Conservation (phyloP, 345 rosid genomes). For the Garcia nutans region DNA sequence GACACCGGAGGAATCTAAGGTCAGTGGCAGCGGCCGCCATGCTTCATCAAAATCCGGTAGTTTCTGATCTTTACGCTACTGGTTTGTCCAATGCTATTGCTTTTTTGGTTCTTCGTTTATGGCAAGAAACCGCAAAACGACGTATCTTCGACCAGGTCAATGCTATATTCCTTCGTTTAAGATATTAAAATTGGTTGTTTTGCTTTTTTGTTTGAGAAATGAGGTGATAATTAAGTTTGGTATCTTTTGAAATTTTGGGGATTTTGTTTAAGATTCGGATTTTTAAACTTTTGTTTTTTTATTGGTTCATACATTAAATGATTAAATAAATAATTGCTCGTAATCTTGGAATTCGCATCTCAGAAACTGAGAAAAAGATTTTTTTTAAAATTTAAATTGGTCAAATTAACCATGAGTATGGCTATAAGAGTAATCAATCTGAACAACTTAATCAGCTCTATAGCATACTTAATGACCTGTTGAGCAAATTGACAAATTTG, state of each 20-base stretch:
- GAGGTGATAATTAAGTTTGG: too few relatives aligned
- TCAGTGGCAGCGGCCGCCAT: constrained; percentile 31
- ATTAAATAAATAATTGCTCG: too few relatives aligned
- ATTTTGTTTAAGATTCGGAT: too few relatives aligned
- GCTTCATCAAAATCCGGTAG: constrained; percentile 46
- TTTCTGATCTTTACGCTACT: constrained; percentile 58
- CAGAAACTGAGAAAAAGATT: too few relatives aligned
- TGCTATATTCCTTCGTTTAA: neutral
- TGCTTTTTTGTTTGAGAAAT: neutral
- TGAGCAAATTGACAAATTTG: too few relatives aligned
- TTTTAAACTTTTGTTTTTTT: too few relatives aligned
- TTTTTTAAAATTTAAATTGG: too few relatives aligned
- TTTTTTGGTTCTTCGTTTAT: constrained; percentile 45
- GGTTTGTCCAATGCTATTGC: constrained; percentile 42
- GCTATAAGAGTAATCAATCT: neutral
- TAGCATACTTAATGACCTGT: too few relatives aligned
- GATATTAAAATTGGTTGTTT: neutral
- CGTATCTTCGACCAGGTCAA: constrained; percentile 60
- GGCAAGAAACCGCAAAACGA: constrained; percentile 69
- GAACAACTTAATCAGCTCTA: too few relatives aligned
- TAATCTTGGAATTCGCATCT: too few relatives aligned
- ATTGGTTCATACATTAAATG: too few relatives aligned
- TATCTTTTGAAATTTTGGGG: too few relatives aligned
- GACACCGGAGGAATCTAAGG: constrained; percentile 17
- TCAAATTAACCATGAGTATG: neutral